phyloP scores from a whole-genome alignment of 768 basidiomycete genomes.

The Boletus reticulatus region DNA sequence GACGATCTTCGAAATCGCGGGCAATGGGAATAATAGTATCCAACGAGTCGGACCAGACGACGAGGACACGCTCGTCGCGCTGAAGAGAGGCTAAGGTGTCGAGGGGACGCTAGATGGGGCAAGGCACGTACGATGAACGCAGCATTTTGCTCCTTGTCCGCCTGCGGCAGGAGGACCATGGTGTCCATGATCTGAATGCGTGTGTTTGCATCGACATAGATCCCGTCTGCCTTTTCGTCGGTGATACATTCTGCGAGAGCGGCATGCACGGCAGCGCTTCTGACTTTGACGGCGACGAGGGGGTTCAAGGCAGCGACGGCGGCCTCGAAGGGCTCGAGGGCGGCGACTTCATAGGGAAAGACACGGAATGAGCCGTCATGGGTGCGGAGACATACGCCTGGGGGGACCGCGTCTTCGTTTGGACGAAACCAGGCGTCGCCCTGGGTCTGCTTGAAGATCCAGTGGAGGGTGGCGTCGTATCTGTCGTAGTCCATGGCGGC shows the following conservation, averaged over 20 bases:
- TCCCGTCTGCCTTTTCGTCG: slow-evolving; percentile 34
- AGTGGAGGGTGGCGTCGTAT: slow-evolving; percentile 31
- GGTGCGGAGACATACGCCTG: slow-evolving; percentile 50
- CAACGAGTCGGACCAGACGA: slow-evolving; percentile 82
- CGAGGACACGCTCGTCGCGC: slow-evolving; percentile 81
- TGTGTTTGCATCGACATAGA: slow-evolving; percentile 51
- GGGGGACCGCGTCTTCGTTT: slow-evolving; percentile 44
- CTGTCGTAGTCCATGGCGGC: slow-evolving; percentile 34
- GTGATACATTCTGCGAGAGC: slow-evolving; percentile 40
- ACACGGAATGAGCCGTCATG: slow-evolving; percentile 49
- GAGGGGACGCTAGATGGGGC: neutral
- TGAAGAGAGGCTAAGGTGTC: slow-evolving; percentile 21
- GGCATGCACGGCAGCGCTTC: slow-evolving; percentile 50
- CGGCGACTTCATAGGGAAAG: slow-evolving; percentile 53
- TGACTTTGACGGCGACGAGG: slow-evolving; percentile 52
- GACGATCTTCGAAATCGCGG: slow-evolving; percentile 54
- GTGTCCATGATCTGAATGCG: slow-evolving; percentile 85
- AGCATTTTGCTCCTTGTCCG: slow-evolving; percentile 33
- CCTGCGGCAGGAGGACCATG: slow-evolving; percentile 67
- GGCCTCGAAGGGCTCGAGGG: slow-evolving; percentile 52
- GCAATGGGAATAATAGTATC: slow-evolving; percentile 62
- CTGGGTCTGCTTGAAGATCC: slow-evolving; percentile 33
- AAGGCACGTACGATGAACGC: slow-evolving; percentile 68
- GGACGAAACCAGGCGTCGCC: slow-evolving; percentile 56
- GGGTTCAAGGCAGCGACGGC: slow-evolving; percentile 53